Percentiles rank a stretch among this genome's conserved stretches.
phyloP scores from a whole-genome alignment of 108 stramenopile genomes.

The Cyclostephanos tholiformis region DNA sequence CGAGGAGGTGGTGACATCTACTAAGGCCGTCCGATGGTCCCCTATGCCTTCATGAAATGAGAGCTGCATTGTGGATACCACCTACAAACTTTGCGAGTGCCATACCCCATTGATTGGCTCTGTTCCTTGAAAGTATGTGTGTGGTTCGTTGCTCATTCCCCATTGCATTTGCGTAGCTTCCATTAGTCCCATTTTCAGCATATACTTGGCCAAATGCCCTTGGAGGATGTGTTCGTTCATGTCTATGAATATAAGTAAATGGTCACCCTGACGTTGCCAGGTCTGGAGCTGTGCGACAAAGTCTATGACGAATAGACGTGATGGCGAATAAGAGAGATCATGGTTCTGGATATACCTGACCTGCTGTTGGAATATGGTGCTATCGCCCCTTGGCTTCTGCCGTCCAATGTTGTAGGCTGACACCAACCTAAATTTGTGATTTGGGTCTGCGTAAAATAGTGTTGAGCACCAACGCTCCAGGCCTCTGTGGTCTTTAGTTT shows the following conservation, averaged over 20 bases:
- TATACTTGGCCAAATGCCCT: background rate
- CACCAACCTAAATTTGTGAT: no score
- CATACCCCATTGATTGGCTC: constrained; percentile 1
- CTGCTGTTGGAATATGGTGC: no score
- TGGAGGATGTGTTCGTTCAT: constrained; percentile 1
- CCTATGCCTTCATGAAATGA: background rate
- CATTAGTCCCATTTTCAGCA: background rate
- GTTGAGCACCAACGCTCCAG: background rate
- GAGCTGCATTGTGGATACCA: background rate
- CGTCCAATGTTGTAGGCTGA: no score
- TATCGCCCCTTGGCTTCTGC: no score
- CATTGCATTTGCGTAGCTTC: background rate
- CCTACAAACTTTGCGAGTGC: background rate
- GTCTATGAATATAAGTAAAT: background rate
- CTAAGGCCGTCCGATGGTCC: background rate
- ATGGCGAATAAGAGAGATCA: background rate
- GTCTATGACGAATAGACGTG: background rate
- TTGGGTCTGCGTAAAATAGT: no score
- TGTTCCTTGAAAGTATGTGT: background rate
- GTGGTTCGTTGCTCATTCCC: background rate
- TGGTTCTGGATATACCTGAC: background rate
- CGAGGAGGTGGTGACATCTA: no score
- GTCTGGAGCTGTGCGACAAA: background rate
- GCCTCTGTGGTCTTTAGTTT: background rate
- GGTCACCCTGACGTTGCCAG: background rate